phyloP scores from a whole-genome alignment of 83 land plant genomes.

The Picea engelmannii region DNA sequence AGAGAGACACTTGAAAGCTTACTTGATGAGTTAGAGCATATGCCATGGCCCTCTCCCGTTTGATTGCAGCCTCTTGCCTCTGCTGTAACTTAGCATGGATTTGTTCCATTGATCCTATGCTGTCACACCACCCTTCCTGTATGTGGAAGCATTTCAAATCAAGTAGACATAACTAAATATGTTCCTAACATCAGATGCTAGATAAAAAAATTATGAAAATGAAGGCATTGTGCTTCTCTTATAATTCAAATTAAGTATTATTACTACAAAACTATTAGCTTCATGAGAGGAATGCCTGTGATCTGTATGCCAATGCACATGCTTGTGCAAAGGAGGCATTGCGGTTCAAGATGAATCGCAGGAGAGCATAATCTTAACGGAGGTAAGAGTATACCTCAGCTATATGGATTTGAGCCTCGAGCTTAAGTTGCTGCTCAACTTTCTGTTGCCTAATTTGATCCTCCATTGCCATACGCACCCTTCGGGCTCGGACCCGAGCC shows the following conservation, averaged over 20 bases:
- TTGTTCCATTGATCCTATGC: conserved; percentile 63
- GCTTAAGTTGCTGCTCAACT: conserved; percentile 45
- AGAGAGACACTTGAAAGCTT: conserved; percentile 3
- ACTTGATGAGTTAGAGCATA: conserved; percentile 86
- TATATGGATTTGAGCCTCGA: conserved; percentile 59
- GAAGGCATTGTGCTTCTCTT: background rate
- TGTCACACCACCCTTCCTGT: conserved; percentile 86
- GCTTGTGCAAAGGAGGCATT: background rate
- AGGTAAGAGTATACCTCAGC: conserved; percentile 44
- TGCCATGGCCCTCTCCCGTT: conserved; percentile 88
- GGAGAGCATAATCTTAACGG: background rate
- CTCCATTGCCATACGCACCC: conserved; percentile 75
- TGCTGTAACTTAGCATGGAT: conserved; percentile 67
- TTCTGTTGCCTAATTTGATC: conserved; percentile 52
- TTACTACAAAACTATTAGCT: background rate
- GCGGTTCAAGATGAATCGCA: background rate
- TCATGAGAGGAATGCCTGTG: background rate
- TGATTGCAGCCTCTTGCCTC: conserved; percentile 80
- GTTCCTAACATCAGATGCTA: background rate
- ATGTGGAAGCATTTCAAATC: background rate
- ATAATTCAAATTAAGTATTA: background rate
- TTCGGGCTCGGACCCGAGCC: conserved; percentile 79
- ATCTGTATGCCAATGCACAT: background rate
- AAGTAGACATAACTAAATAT: background rate
- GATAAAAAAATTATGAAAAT: background rate